These are phyloP conservation scores for Kentomonas sorsogonicus DNA, from an alignment of 208 protist species.

Conservation along the genomic window DNA sequence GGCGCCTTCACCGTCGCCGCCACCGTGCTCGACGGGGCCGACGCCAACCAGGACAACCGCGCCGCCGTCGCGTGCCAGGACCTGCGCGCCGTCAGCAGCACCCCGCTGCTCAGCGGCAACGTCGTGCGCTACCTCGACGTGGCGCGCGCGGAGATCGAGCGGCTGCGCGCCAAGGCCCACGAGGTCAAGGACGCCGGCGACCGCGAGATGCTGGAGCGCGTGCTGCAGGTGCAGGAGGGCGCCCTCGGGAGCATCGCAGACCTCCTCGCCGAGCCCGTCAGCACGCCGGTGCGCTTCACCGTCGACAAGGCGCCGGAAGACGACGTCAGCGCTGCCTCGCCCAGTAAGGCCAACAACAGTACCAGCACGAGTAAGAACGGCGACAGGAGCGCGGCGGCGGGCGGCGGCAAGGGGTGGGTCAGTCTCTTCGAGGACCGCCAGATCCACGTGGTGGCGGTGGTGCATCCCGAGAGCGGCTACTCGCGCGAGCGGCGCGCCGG, in stretches of 20 bases:
- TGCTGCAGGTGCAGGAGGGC: neutral
- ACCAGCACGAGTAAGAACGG: neutral
- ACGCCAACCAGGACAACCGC: neutral
- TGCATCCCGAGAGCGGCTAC: neutral
- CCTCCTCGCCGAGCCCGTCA: constrained; percentile 12
- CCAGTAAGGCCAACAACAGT: neutral
- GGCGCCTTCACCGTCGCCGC: constrained; percentile 26
- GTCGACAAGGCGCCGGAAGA: neutral
- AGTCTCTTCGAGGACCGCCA: constrained; percentile 25
- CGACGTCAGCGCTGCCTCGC: no score
- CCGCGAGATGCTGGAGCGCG: neutral
- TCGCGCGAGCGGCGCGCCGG: no score
- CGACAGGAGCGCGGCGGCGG: constrained; percentile 8
- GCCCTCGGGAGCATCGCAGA: constrained; percentile 2
- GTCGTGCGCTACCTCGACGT: constrained; percentile 16
- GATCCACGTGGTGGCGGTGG: constrained; percentile 20
- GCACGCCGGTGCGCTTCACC: neutral
- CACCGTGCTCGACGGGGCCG: constrained; percentile 7
- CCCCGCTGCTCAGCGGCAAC: constrained; percentile 16
- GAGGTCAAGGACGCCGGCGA: constrained; percentile 2
- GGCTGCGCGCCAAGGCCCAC: constrained; percentile 8
- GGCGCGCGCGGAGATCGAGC: neutral
- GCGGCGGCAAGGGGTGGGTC: no score
- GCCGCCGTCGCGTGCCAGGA: constrained; percentile 14
- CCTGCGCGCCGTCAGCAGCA: constrained; percentile 14